A percentile compares a stretch with the other conserved stretches of the same genome.
phyloP scores from a whole-genome alignment of 768 basidiomycete species.

The Mycena vulgaris region DNA sequence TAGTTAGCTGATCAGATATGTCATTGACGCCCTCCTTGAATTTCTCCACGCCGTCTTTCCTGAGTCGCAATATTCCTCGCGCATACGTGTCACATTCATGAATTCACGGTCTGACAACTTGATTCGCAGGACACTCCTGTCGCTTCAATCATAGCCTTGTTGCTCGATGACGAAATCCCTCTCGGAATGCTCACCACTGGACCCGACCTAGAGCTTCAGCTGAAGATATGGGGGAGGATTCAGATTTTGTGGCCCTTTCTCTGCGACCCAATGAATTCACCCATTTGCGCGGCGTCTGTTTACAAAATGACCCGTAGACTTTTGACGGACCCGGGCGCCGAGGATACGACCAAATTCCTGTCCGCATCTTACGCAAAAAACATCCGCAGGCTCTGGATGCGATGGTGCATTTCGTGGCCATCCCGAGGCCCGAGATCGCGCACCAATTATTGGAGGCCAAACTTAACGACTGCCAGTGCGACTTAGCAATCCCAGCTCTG shows the following conservation, averaged over 20 bases:
- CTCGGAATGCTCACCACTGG: no score
- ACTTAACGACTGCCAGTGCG: constrained; percentile 19
- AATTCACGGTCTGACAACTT: no score
- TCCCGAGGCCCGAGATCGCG: not conserved
- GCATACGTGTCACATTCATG: no score
- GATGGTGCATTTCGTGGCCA: constrained; percentile 7
- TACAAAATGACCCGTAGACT: not conserved
- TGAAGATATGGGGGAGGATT: constrained; percentile 4
- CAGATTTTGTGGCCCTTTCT: constrained; percentile 11
- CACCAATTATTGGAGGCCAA: not conserved
- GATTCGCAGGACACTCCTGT: no score
- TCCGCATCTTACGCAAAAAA: constrained; percentile 7
- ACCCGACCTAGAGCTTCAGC: no score
- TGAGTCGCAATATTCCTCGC: no score
- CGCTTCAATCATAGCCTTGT: no score
- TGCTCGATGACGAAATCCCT: no score
- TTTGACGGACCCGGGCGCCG: not conserved
- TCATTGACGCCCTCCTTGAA: no score
- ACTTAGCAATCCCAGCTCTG: not conserved
- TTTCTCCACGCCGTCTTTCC: no score
- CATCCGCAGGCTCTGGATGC: constrained; percentile 2
- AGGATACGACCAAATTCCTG: not conserved
- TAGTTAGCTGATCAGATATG: no score
- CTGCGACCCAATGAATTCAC: not conserved
- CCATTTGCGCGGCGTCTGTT: constrained; percentile 15